These are phyloP conservation scores for Blumeriella jaapii DNA, from an alignment of 2,329 filamentous ascomycete genomes.

Conservation along the genomic window DNA sequence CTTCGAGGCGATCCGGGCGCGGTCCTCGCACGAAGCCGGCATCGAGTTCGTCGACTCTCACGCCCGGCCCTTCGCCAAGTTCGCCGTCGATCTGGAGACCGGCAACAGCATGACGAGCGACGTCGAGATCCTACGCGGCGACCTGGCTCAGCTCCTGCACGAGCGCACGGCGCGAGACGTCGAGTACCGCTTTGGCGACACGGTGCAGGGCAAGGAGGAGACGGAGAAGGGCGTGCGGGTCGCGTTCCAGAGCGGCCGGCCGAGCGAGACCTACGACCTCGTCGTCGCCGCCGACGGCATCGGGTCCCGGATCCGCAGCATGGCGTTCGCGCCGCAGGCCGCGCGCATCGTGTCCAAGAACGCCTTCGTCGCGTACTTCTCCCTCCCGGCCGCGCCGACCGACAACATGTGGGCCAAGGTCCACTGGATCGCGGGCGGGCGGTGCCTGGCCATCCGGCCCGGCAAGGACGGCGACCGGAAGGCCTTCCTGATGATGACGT, in stretches of 20 bases:
- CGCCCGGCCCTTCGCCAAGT: slow-evolving; percentile 30
- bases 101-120: slow-evolving; percentile 30
- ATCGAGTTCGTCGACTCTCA: slow-evolving; percentile 32
- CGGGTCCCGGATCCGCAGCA: slow-evolving; percentile 36
- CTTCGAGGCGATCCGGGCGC: slow-evolving; percentile 31
- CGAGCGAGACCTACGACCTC: slow-evolving; percentile 34
- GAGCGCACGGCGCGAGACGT: slow-evolving; percentile 26
- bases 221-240: slow-evolving; percentile 21
- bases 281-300: slow-evolving; percentile 45
- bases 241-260: slow-evolving; percentile 32
- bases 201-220: slow-evolving; percentile 19
- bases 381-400: slow-evolving; percentile 27
- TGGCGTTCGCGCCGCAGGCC: slow-evolving; percentile 25
- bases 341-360: slow-evolving; percentile 7
- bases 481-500: slow-evolving; percentile 29
- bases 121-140: slow-evolving; percentile 35
- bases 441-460: slow-evolving; percentile 32
- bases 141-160: slow-evolving; percentile 31
- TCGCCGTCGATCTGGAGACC: slow-evolving; percentile 27
- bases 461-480: slow-evolving; percentile 29
- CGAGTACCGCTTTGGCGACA: slow-evolving; percentile 28
- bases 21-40: slow-evolving; percentile 36
- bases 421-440: slow-evolving; percentile 29
- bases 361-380: slow-evolving; percentile 29
- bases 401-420: slow-evolving; percentile 26